Evolutionary conservation across 257 asterid genomes (phyloP).

Genomic region (Nicotiana otophora): DNA sequence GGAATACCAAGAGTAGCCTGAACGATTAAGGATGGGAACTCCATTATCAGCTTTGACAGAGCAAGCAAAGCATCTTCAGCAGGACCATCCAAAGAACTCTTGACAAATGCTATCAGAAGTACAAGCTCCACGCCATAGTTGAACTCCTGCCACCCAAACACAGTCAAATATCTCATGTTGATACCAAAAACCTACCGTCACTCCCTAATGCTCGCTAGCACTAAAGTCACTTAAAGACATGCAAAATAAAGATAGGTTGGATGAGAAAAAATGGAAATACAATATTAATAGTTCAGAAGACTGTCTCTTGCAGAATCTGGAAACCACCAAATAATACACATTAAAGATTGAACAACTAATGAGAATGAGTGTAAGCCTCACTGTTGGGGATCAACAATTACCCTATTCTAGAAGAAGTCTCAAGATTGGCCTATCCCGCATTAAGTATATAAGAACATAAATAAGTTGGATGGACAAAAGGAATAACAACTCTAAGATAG

Average conservation of each 20-base stretch:
- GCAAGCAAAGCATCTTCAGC: slow-evolving; percentile 64
- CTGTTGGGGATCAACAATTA: neutral
- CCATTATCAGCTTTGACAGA: slow-evolving; percentile 41
- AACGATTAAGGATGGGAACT: slow-evolving; percentile 66
- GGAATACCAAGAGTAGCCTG: slow-evolving; percentile 66
- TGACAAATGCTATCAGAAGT: slow-evolving; percentile 52
- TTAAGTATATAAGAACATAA: neutral
- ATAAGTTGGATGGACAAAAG: neutral
- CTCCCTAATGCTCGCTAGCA: neutral
- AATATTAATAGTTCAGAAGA: too few relatives aligned
- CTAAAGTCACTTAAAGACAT: neutral
- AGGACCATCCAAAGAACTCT: slow-evolving; percentile 44
- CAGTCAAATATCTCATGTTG: neutral
- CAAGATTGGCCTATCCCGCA: neutral
- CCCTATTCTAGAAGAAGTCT: neutral
- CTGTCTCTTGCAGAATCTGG: neutral
- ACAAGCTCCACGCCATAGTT: slow-evolving; percentile 66
- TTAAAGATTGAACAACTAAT: neutral
- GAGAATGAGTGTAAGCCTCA: neutral
- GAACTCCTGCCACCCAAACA: slow-evolving; percentile 60
- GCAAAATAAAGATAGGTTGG: neutral
- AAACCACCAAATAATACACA: neutral
- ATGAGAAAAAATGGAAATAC: neutral
- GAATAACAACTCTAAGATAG: neutral
- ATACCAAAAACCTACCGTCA: neutral